Base-by-base conservation (phyloP, 148 eudicot genomes). In the Spergularia bocconei region DNA sequence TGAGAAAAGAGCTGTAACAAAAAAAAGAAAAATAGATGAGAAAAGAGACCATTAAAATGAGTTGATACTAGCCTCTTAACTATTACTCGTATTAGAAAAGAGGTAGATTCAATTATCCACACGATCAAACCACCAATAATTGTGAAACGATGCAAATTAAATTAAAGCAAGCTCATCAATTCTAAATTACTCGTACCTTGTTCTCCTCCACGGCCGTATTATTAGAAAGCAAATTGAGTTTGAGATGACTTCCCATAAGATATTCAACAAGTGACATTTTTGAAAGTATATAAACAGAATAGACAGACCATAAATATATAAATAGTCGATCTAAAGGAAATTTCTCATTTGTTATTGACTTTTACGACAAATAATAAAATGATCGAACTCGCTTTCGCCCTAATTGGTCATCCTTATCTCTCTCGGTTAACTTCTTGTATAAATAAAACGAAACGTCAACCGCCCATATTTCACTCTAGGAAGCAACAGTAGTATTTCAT, bases 341-440 rank as follows among this genome's bases (percentile, higher is more conserved):
- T 47, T 74, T 79, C 75, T 68, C 82, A 73, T 68, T 58, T 68
- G 70, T 38, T 36, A 73, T 79, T 79, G 82, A 79, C 82, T 79
- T 73, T 21, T 36, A 51, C 38, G 21, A 17, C 15, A 13, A 19
- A 72, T 19, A 60, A 59, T 50, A n/a, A 10, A 29, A 16, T 20
- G 19, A 51, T 55, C 56, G 5, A 57, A 55, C 48, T 50, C 41
- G 53, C 39, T 73, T 68, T 58, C 15, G 5, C 39, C 47, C 60
- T 19, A 25, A 64, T 53, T 67, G 29, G 76, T 54, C 36, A 29
- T 29, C 41, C 60, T 67, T 74, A 67, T 74, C 73, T 79, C 52
- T 69, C 60, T 67, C 7, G 66, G 12, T 20, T 68, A 51, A 19
- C 50, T 57, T 44, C 19, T 13, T 15, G 12, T 72, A 52, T 63